Evolutionary conservation across 805 yeast genomes (phyloP), one percentile per base, ranked within the genome.

Genomic region (Wickerhamiella vanderwaltii): DNA sequence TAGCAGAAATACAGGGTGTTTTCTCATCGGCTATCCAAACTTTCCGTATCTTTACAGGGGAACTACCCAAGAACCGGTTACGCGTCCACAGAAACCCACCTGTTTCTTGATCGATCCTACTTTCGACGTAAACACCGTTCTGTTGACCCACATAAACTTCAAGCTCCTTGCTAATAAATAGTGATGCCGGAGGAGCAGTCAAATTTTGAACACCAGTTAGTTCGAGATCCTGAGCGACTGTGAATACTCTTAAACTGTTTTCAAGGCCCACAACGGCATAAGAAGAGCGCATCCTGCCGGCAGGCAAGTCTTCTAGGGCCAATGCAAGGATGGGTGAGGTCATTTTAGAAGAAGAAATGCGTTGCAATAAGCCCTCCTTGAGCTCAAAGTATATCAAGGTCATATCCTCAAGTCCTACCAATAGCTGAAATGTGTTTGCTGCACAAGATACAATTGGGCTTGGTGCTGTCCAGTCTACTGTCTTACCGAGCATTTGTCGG

Each of bases 301-400:
- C 54, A 0, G 71, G 68, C 5, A 72, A 62, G 3, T 71, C 72
- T n/a, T 79, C 71, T 1, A 67, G 43, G 2, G 67, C 55, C 5
- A 73, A 39, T 11, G 48, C 39, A 2, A 16, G 28, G 2, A 45
- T 23, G 3, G 18, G 18, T 5, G 39, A 19, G 0, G 68, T 54
- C 5, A 77, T 37, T 43, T 76, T 79, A 23, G 73, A 62, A 11
- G 75, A 63, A 31, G 74, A 78, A 41, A 75, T 75, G 51, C 75
- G 79, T 54, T 88, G 95, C 25, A 75, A 69, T 37, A 91, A 62
- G 35, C 74, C 69, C 48, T 77, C 69, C 48, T 75, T 83, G 22
- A 77, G 63, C 58, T 88, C 96, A 58, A 91, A 88, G 59, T 88
- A 88, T 3, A 79, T 77, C 3, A 88, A 51, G 43, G 81, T 87